Evolutionary conservation across 257 asterid species (phyloP), one percentile per base, ranked within the genome.

Genomic region (Linaria vulgaris): DNA sequence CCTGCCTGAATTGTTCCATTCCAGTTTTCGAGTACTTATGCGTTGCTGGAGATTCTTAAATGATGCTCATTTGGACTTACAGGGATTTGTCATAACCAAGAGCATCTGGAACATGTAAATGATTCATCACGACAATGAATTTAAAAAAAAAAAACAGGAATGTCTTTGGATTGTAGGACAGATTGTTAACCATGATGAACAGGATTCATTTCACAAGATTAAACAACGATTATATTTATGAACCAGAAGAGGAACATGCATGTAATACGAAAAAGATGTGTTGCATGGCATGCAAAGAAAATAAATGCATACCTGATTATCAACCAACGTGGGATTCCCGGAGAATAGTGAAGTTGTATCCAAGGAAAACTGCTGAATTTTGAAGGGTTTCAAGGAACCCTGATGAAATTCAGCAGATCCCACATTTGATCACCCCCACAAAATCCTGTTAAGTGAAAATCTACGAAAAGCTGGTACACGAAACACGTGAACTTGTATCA

Each of bases 1-100:
- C 79, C 58, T 86, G 95, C 78, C 94, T 72, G 76, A 86, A 85
- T 68, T 88, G 95, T 61, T 91, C 98, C 98, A 91, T 91, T 53
- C 41, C 46, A 9, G 41, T 43, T 39, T 46, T 56, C 23, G 0
- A 30, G 21, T 20, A 16, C 6, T 12, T 41, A 4, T 48, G 47
- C 61, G 39, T 20, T 51, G 19, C 66, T 52, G 66, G 20, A 59
- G 34, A 25, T n/a, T 49, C 43, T 57, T 61, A 31, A 55, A 61
- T 68, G 68, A 6, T 39, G 9, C 37, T n/a, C 6, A 47, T 34
- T 25, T 41, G 47, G 4, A 17, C 0, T 44, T 0, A n/a, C n/a
- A n/a, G n/a, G n/a, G n/a, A n/a, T n/a, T n/a, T n/a, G n/a, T n/a
- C n/a, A n/a, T n/a, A n/a, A n/a, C n/a, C n/a, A n/a, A 59, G 46